phyloP scores from a whole-genome alignment of 2,329 filamentous ascomycete species.

The Paecilomyces niveus region DNA sequence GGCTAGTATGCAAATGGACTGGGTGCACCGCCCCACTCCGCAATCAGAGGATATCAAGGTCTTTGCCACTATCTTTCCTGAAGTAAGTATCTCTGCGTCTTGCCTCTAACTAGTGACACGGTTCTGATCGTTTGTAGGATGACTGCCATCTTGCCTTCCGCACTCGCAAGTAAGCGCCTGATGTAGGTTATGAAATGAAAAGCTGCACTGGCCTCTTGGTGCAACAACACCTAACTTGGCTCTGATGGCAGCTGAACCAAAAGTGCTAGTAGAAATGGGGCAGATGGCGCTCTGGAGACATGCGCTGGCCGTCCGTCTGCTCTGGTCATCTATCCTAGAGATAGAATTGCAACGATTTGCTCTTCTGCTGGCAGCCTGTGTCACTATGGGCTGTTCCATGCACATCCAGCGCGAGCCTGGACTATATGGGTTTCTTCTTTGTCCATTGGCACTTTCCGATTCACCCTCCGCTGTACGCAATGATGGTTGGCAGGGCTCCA shows the following conservation, averaged over 20 bases:
- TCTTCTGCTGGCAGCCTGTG: slow-evolving; percentile 1
- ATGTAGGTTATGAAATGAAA: neutral
- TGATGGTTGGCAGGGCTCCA: neutral
- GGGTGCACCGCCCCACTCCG: slow-evolving; percentile 80
- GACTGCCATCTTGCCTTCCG: slow-evolving; percentile 74
- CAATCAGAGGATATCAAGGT: slow-evolving; percentile 92
- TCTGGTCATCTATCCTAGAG: slow-evolving; percentile 17
- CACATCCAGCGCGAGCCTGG: neutral
- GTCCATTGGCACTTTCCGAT: slow-evolving; percentile 1
- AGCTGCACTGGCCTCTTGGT: neutral
- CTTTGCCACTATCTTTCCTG: slow-evolving; percentile 96
- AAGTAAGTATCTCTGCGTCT: slow-evolving; percentile 52
- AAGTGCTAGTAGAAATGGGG: neutral
- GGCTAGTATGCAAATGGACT: slow-evolving; percentile 78
- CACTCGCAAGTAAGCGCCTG: slow-evolving; percentile 28
- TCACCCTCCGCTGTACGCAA: neutral
- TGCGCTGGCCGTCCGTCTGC: slow-evolving; percentile 1
- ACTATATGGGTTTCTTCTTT: neutral
- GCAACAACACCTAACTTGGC: neutral
- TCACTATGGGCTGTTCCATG: neutral
- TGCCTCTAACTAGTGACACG: neutral
- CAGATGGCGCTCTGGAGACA: neutral
- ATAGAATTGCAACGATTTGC: slow-evolving; percentile 12
- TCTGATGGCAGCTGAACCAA: neutral
- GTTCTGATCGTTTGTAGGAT: slow-evolving; percentile 50